A percentile compares a stretch with the other conserved stretches of the same genome.
These are phyloP conservation scores for Tricholoma furcatifolium DNA, from an alignment of 768 basidiomycete species.

Conservation along the genomic window DNA sequence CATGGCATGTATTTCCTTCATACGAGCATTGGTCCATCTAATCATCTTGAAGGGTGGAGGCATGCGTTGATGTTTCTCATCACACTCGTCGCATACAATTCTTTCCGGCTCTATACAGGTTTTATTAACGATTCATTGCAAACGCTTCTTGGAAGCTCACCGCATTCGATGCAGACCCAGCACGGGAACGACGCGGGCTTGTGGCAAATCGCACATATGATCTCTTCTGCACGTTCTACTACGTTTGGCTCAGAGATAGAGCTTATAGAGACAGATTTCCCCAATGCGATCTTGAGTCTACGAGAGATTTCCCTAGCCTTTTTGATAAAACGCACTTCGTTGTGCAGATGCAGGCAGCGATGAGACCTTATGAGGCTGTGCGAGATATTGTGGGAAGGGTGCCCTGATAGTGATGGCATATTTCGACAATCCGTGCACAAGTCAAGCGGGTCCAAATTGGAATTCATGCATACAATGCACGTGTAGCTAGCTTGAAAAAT, in stretches of 20 bases:
- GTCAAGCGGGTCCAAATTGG: not conserved
- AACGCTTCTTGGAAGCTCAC: not conserved
- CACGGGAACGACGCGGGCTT: not conserved
- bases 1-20: not conserved
- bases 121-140: not conserved
- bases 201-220: not conserved
- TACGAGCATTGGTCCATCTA: no score
- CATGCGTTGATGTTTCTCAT: not conserved
- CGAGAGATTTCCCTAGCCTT: not conserved
- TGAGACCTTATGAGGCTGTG: not conserved
- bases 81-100: not conserved
- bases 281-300: not conserved
- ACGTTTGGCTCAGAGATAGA: no score
- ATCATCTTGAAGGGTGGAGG: not conserved
- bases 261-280: no score
- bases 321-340: not conserved
- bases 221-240: no score
- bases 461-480: not conserved
- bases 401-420: not conserved
- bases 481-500: not conserved
- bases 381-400: not conserved
- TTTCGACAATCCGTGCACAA: not conserved
- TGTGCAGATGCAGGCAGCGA: not conserved
- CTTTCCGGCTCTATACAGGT: not conserved
- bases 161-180: conserved; percentile 1